A percentile compares a stretch with the other conserved stretches of the same genome.
phyloP scores from a whole-genome alignment of 2,329 filamentous ascomycete genomes.

The Aspergillus brunneoviolaceus region DNA sequence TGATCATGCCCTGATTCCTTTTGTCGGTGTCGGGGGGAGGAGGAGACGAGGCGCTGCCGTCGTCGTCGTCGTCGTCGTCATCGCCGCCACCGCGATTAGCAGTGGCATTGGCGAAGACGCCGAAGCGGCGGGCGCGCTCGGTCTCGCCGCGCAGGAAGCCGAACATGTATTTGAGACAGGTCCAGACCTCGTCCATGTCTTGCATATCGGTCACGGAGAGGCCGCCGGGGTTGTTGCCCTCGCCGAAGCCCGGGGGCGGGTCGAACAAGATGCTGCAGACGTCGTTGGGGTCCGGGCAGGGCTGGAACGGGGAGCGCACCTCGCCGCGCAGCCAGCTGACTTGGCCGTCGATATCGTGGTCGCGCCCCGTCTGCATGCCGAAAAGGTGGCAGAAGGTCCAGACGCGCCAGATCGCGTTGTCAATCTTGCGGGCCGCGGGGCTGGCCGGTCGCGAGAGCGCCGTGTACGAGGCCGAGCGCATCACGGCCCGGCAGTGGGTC shows the following conservation, averaged over 20 bases:
- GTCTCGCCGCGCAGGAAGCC: constrained; percentile 9
- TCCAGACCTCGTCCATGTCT: constrained; percentile 12
- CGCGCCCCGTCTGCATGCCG: constrained; percentile 9
- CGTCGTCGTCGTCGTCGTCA: not conserved
- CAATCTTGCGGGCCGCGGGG: constrained; percentile 3
- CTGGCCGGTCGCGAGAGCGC: constrained; percentile 1
- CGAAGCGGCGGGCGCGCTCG: constrained; percentile 1
- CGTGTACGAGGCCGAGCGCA: not conserved
- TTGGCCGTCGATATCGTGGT: constrained; percentile 7
- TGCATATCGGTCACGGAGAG: constrained; percentile 2
- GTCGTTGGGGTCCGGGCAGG: constrained; percentile 9
- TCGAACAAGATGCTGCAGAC: constrained; percentile 9
- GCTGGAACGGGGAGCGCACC: not conserved
- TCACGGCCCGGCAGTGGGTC: constrained; percentile 2
- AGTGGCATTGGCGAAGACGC: constrained; percentile 1
- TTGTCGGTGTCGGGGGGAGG: not conserved
- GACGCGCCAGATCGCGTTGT: constrained; percentile 11
- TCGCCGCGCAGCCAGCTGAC: constrained; percentile 9
- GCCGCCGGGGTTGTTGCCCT: constrained; percentile 6
- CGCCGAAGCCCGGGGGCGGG: constrained; percentile 7
- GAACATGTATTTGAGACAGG: constrained; percentile 3
- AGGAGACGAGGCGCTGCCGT: not conserved
- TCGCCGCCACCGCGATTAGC: no score
- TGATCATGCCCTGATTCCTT: not conserved
- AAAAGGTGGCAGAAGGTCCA: constrained; percentile 15